A percentile compares a stretch with the other conserved stretches of the same genome.
These are phyloP conservation scores for Sungouiella blattae DNA, from an alignment of 805 yeast species.

Conservation along the genomic window DNA sequence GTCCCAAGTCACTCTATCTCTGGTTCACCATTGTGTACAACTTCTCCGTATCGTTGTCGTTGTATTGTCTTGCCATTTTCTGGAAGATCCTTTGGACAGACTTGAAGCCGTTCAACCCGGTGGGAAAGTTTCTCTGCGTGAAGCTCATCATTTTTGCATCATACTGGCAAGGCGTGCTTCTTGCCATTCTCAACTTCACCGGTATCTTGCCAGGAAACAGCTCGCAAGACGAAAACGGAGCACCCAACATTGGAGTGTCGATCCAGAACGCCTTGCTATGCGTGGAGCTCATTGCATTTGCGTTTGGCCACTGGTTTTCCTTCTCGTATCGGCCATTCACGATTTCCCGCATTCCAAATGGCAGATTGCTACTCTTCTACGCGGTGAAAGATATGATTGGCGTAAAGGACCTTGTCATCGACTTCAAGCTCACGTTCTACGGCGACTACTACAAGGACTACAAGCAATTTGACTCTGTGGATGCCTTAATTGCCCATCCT, in stretches of 20 bases:
- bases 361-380: constrained; percentile 54
- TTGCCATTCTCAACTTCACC: constrained; percentile 50
- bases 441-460: constrained; percentile 74
- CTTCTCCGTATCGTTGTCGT: constrained; percentile 71
- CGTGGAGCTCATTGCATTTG: constrained; percentile 79
- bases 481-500: constrained; percentile 66
- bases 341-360: constrained; percentile 57
- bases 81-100: constrained; percentile 89
- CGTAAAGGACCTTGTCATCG: constrained; percentile 71
- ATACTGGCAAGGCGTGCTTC: constrained; percentile 88
- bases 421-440: constrained; percentile 65
- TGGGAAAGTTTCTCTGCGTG: constrained; percentile 90
- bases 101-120: constrained; percentile 75
- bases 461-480: constrained; percentile 77
- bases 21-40: constrained; percentile 74
- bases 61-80: constrained; percentile 82
- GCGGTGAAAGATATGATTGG: constrained; percentile 81
- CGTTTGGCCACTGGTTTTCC: constrained; percentile 84
- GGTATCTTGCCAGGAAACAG: constrained; percentile 39
- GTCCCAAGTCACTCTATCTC: constrained; percentile 48
- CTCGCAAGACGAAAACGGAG: constrained; percentile 20
- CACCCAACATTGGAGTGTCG: constrained; percentile 46
- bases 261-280: constrained; percentile 80
- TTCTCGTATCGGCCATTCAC: constrained; percentile 77
- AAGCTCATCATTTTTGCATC: constrained; percentile 93